These are phyloP conservation scores for Mycena citricolor DNA, from an alignment of 1,284 basidiomycete genomes.

Conservation along the genomic window DNA sequence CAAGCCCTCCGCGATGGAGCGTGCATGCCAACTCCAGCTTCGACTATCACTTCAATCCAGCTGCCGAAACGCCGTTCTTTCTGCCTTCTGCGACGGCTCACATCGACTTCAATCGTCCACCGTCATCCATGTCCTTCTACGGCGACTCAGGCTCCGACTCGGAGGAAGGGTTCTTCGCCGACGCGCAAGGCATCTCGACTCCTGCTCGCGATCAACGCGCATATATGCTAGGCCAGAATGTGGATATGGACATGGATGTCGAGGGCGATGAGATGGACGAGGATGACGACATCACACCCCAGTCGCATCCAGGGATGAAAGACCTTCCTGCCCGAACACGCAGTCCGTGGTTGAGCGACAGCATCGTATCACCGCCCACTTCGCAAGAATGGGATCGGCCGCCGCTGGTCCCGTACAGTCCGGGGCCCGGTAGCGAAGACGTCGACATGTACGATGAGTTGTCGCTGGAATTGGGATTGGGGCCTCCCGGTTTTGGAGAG, in stretches of 20 bases:
- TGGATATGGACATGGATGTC: conserved; percentile 9
- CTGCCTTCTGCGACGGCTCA: conserved; percentile 12
- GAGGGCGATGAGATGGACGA: conserved; percentile 10
- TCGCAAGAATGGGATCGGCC: conserved; percentile 18
- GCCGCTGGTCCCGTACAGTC: conserved; percentile 12
- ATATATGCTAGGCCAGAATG: conserved; percentile 18
- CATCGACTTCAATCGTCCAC: conserved; percentile 45
- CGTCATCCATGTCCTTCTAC: conserved; percentile 41
- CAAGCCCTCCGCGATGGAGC: conserved; percentile 22
- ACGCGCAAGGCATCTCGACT: conserved; percentile 32
- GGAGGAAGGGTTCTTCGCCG: conserved; percentile 32
- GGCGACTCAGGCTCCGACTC: conserved; percentile 30
- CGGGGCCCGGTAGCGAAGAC: conserved; percentile 4
- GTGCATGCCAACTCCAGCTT: conserved; percentile 9
- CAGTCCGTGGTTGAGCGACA: conserved; percentile 43
- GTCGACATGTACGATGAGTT: conserved; percentile 16
- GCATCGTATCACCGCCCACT: conserved; percentile 43
- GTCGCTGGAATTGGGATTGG: conserved; percentile 5
- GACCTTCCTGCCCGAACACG: conserved; percentile 6
- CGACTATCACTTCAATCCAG: conserved; percentile 11
- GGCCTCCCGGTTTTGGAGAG: background rate
- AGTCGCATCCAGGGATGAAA: conserved; percentile 12
- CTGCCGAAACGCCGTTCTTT: conserved; percentile 10
- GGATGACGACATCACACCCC: conserved; percentile 6
- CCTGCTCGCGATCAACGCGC: conserved; percentile 23